A percentile compares a stretch with the other conserved stretches of the same genome.
Conservation (phyloP, 2,329 filamentous ascomycete species). For the Beauveria australis region DNA sequence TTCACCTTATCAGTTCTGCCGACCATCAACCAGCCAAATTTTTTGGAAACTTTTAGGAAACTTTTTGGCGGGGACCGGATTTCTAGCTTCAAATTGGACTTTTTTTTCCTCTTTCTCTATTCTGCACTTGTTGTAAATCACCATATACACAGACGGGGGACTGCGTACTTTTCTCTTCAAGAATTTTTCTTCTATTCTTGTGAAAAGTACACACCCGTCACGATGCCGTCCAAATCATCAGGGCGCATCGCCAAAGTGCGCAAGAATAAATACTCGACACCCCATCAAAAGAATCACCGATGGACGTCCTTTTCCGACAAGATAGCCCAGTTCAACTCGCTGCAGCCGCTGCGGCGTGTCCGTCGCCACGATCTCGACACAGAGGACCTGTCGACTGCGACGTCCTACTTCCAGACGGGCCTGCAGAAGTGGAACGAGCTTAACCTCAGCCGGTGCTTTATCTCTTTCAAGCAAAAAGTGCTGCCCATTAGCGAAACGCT, state of each 20-base stretch:
- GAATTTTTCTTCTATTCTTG: conserved; percentile 8
- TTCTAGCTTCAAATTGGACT: conserved; percentile 10
- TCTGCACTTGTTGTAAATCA: conserved; percentile 8
- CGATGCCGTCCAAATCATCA: conserved; percentile 54
- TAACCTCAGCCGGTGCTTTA: conserved; percentile 78
- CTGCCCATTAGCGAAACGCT: conserved; percentile 79
- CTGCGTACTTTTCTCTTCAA: conserved; percentile 12
- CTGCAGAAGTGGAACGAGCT: conserved; percentile 86
- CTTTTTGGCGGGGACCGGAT: conserved; percentile 13
- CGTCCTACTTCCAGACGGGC: conserved; percentile 80
- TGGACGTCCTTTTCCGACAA: conserved; percentile 89
- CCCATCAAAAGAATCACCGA: conserved; percentile 73
- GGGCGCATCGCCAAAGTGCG: conserved; percentile 61
- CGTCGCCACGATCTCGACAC: conserved; percentile 76
- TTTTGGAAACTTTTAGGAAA: conserved; percentile 19
- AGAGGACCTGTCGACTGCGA: conserved; percentile 64
- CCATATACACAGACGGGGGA: conserved; percentile 2
- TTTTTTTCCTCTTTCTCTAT: conserved; percentile 15
- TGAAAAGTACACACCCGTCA: conserved; percentile 23
- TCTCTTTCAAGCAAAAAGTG: conserved; percentile 66
- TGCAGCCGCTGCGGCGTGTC: conserved; percentile 87
- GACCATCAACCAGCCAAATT: conserved; percentile 25
- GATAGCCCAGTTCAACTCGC: conserved; percentile 76
- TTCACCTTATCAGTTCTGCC: conserved; percentile 28
- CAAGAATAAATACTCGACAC: conserved; percentile 62